Base-by-base conservation (phyloP, 768 basidiomycete genomes). In the Russula brevipes region DNA sequence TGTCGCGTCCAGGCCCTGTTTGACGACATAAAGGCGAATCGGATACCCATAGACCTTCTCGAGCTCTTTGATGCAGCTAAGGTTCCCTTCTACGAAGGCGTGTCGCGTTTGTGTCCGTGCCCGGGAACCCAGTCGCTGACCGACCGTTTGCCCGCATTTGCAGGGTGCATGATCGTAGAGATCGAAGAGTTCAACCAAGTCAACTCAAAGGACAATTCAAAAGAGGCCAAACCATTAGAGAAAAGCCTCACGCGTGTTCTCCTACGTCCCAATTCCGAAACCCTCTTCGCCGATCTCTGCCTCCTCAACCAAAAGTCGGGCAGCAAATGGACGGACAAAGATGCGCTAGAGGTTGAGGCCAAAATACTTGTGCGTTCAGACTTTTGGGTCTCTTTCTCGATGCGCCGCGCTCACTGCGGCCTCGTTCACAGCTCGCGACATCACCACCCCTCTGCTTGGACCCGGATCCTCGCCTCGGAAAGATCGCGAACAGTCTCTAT, bases 101-200 rank as follows among this genome's bases (percentile, higher is more conserved):
- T 33, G 79, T 76, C 55, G 39, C 50, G 45, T 47, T n/a, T 59
- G 14, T 17, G 7, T 42, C 42, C 5, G 44, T 42, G 5, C 53
- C 30, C 11, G 24, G 19, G 4, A 17, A 45, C 54, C 33, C 19
- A 9, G 35, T 45, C 53, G 41, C 19, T 65, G 6, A 59, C 44
- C 47, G 11, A 35, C 1, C 42, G 11, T 54, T 33, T 30, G 31
- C 42, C 47, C 51, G 11, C 41, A n/a, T 19, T 57, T 35, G 5
- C 57, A 94, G 91, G 91, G 42, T 91, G 89, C 69, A 85, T 94
- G 82, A 80, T 94, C 62, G 91, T 92, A 2, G 91, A 94, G 71
- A 79, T 93, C 31, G 77, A 88, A 41, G 90, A 94, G 70, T 88
- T 89, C 69, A 81, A 89, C 10, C 83, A 85, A 7, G 79, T 81